Conservation (phyloP, 148 eudicot species). For the Vaccinium myrtillus region DNA sequence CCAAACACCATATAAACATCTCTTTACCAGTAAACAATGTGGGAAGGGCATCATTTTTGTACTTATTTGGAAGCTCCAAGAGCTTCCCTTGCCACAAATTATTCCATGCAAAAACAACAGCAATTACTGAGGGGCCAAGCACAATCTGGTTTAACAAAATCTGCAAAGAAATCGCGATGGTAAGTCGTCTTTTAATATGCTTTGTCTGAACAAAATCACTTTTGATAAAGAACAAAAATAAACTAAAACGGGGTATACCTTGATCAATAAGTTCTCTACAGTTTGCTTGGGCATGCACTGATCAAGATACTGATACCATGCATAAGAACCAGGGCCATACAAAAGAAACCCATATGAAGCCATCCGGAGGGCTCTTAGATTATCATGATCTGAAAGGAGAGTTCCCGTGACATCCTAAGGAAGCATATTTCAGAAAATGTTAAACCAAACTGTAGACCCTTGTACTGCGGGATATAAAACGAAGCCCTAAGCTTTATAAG, state of each 20-base stretch:
- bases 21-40: conserved; percentile 60
- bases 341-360: conserved; percentile 80
- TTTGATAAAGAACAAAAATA: not conserved
- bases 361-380: conserved; percentile 87
- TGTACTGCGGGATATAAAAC: not conserved
- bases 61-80: conserved; percentile 86
- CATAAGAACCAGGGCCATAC: conserved; percentile 92
- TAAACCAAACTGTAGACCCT: not conserved
- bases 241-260: conserved; percentile 42
- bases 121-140: conserved; percentile 88
- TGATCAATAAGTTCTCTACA: conserved; percentile 52
- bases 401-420: conserved; percentile 48
- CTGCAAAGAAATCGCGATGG: conserved; percentile 34
- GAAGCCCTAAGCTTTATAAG: not conserved
- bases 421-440: not conserved
- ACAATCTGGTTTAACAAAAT: conserved; percentile 80
- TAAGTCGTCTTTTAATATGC: not conserved
- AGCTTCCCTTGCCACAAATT: conserved; percentile 80
- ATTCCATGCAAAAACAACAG: conserved; percentile 95
- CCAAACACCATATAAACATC: conserved; percentile 2
- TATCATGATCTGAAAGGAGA: conserved; percentile 70
- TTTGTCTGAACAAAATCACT: conserved; percentile 8
- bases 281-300: conserved; percentile 73
- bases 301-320: conserved; percentile 86
- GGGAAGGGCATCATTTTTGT: conserved; percentile 77